A percentile compares a stretch with the other conserved stretches of the same genome.
These are phyloP conservation scores for Penicillium capsulatum DNA, from an alignment of 2,329 filamentous ascomycete species.

Conservation along the genomic window DNA sequence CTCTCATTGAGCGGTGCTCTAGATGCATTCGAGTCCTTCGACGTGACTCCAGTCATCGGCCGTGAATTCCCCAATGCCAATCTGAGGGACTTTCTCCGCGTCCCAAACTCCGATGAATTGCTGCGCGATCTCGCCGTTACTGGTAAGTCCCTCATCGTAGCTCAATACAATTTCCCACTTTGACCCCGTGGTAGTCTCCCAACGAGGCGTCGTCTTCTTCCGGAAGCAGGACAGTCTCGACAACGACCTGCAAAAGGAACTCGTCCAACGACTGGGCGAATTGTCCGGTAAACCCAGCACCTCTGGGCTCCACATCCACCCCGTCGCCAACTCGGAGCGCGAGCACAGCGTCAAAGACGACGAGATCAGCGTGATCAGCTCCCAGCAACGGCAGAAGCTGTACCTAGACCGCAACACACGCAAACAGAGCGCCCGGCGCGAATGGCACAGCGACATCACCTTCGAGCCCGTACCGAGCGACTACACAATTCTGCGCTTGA, in stretches of 20 bases:
- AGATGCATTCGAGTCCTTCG: slow-evolving; percentile 45
- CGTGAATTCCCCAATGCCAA: slow-evolving; percentile 45
- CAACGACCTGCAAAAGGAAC: slow-evolving; percentile 51
- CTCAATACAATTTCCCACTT: background rate
- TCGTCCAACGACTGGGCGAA: slow-evolving; percentile 48
- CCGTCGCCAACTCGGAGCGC: slow-evolving; percentile 47
- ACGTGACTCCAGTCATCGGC: slow-evolving; percentile 51
- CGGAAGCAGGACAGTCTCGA: slow-evolving; percentile 49
- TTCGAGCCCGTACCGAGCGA: slow-evolving; percentile 48
- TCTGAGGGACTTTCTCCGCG: slow-evolving; percentile 47
- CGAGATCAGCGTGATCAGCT: slow-evolving; percentile 50
- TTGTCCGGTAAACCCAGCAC: slow-evolving; percentile 47
- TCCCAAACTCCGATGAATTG: slow-evolving; percentile 35
- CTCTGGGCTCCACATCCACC: slow-evolving; percentile 47
- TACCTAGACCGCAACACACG: slow-evolving; percentile 34
- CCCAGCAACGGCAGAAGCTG: slow-evolving; percentile 36
- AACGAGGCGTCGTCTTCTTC: slow-evolving; percentile 54
- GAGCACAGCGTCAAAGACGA: slow-evolving; percentile 47
- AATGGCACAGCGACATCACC: slow-evolving; percentile 50
- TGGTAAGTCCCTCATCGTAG: slow-evolving; percentile 14
- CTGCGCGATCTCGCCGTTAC: slow-evolving; percentile 36
- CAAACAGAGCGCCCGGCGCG: slow-evolving; percentile 24
- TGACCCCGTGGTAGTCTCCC: slow-evolving; percentile 41
- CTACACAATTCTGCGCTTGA: slow-evolving; percentile 46
- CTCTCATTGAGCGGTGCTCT: slow-evolving; percentile 41